phyloP scores from a whole-genome alignment of 2,329 filamentous ascomycete species.

The Neofusicoccum umdonicola region DNA sequence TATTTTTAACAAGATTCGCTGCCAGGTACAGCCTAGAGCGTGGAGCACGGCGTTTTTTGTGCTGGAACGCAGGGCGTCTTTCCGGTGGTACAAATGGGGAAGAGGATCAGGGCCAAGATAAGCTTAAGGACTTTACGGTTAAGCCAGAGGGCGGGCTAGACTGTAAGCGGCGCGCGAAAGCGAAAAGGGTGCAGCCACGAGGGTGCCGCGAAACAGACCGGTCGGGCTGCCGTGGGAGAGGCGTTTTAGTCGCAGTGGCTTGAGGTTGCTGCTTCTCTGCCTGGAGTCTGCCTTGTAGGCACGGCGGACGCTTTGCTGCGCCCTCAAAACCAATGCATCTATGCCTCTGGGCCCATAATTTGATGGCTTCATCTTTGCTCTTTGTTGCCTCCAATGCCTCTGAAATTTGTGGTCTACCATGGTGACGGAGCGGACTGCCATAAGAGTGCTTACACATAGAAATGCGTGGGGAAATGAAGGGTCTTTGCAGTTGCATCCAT shows the following conservation, averaged over 20 bases:
- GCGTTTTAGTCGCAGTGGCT: background rate
- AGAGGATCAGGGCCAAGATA: background rate
- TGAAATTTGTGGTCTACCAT: no score
- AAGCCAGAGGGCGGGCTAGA: background rate
- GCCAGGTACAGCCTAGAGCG: background rate
- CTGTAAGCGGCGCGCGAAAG: background rate
- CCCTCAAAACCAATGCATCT: no score
- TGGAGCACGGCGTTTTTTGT: no score
- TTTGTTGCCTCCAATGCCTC: no score
- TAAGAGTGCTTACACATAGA: background rate
- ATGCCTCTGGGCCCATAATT: no score
- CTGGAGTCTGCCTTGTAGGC: background rate
- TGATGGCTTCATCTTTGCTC: no score
- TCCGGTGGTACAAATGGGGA: background rate
- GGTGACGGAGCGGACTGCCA: no score
- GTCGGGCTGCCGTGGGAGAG: background rate
- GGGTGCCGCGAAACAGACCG: background rate
- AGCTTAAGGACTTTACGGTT: conserved; percentile 10
- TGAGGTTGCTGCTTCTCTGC: no score
- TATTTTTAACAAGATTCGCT: conserved; percentile 1
- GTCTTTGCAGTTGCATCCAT: background rate
- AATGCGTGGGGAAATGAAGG: conserved; percentile 4
- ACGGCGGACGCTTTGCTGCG: no score
- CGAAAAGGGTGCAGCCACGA: background rate
- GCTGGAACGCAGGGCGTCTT: background rate